Conservation (phyloP, 495 filamentous ascomycete species). For the Annulohypoxylon moriforme region DNA sequence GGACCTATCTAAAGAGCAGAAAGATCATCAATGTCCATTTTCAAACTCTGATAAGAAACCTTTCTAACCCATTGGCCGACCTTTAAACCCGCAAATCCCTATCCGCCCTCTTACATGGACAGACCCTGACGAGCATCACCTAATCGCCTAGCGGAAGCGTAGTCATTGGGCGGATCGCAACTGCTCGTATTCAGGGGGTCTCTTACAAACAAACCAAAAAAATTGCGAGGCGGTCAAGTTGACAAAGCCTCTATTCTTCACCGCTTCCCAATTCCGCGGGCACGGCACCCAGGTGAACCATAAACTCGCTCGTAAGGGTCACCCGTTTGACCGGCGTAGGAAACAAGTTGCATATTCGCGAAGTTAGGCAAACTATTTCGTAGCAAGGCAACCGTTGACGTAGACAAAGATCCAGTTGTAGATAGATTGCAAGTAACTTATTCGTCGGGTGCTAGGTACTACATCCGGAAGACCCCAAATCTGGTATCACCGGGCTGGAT, state of each 20-base stretch:
- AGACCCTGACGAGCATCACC: slow-evolving; percentile 19
- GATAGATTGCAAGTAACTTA: slow-evolving; percentile 1
- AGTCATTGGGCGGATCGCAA: slow-evolving; percentile 8
- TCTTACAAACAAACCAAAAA: not conserved
- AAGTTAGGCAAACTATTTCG: slow-evolving; percentile 1
- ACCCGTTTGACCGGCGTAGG: not conserved
- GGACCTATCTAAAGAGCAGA: not conserved
- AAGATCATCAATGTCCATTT: slow-evolving; percentile 12
- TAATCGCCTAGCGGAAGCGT: not conserved
- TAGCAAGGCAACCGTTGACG: not conserved
- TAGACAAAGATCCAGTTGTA: not conserved
- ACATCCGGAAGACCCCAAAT: slow-evolving; percentile 99
- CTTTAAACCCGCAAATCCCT: not conserved
- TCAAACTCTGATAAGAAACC: slow-evolving; percentile 2
- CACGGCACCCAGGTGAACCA: slow-evolving; percentile 1
- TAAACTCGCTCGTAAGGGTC: not conserved
- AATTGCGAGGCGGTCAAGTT: slow-evolving; percentile 30
- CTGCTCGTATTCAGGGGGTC: slow-evolving; percentile 8
- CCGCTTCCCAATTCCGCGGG: slow-evolving; percentile 1
- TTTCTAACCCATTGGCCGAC: slow-evolving; percentile 11
- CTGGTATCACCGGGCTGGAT: slow-evolving; percentile 71
- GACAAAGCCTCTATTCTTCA: not conserved
- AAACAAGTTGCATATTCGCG: not conserved
- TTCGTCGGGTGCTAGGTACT: slow-evolving; percentile 30
- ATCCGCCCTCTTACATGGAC: slow-evolving; percentile 21